A percentile compares a stretch with the other conserved stretches of the same genome.
phyloP scores from a whole-genome alignment of 495 filamentous ascomycete genomes.

The Hyaloscypha finlandica region DNA sequence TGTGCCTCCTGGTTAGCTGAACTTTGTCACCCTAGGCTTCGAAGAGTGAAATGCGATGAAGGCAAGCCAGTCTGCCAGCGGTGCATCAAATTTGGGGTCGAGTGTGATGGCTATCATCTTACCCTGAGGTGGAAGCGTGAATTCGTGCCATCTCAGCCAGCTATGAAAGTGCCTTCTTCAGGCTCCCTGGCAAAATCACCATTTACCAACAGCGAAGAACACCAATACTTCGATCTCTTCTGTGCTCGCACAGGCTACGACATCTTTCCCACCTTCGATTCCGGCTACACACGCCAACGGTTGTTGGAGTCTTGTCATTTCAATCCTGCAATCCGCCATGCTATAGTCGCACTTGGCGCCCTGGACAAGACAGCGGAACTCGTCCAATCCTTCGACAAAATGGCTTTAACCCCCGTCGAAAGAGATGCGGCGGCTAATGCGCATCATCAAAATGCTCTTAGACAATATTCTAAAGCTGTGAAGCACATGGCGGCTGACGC shows the following conservation, averaged over 20 bases:
- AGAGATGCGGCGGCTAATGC: slow-evolving; percentile 19
- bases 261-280: slow-evolving; percentile 60
- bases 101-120: slow-evolving; percentile 51
- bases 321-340: slow-evolving; percentile 62
- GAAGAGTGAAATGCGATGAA: slow-evolving; percentile 61
- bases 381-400: slow-evolving; percentile 18
- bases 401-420: slow-evolving; percentile 15
- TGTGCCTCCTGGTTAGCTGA: not conserved
- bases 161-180: slow-evolving; percentile 3
- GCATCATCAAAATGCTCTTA: slow-evolving; percentile 21
- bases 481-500: slow-evolving; percentile 20
- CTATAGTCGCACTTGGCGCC: slow-evolving; percentile 61
- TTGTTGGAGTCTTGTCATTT: slow-evolving; percentile 59
- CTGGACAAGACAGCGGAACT: slow-evolving; percentile 52
- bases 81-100: slow-evolving; percentile 50
- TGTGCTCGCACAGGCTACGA: slow-evolving; percentile 54
- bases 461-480: slow-evolving; percentile 23
- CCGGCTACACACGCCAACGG: slow-evolving; percentile 55
- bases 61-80: slow-evolving; percentile 50
- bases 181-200: slow-evolving; percentile 10
- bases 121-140: not conserved
- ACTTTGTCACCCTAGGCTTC: slow-evolving; percentile 13
- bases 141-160: slow-evolving; percentile 5
- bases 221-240: slow-evolving; percentile 59
- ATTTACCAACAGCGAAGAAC: slow-evolving; percentile 41